Evolutionary conservation across 1,284 basidiomycete genomes (phyloP), one percentile per base, ranked within the genome.

Genomic region (Sphagnurus paluster): DNA sequence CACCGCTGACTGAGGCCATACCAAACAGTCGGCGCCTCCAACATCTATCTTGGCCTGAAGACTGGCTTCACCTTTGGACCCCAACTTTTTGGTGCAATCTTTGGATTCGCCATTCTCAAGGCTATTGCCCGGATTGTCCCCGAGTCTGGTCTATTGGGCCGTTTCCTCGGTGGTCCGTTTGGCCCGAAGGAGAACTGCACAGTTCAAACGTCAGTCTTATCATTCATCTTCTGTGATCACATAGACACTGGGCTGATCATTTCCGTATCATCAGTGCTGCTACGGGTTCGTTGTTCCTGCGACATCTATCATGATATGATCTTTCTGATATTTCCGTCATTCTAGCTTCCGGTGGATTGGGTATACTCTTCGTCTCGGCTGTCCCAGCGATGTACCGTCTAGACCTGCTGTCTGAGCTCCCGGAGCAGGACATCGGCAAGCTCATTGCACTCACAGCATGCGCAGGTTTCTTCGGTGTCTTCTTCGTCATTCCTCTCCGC

Each of bases 141-240:
- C 5, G 69, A 72, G 46, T 69, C 68, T 33, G 75, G 75, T 25
- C 29, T 75, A 9, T 37, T 77, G 6, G 69, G 71, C 2, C 66
- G 70, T 44, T 56, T 79, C 38, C 69, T 80, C 23, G 80, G 81
- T 30, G 82, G 80, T 11, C 67, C 74, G 49, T 86, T 86, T 56
- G 83, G 83, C 29, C 82, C 82, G 20, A 81, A 81, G 61, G 83
- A 87, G 60, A 85, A 86, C 62, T 80, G 78, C 60, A 80, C 77
- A 4, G 75, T 78, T 23, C 79, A 80, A 63, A 61, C 55, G 55
- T 63, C 6, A 34, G 50, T 46, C 13, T 23, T 32, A 11, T n/a
- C n/a, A n/a, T n/a, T n/a, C n/a, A n/a, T 19, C 33, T 7, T 30
- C 5, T 19, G n/a, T 19, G 7, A 20, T 21, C 13, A 35, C 17